Evolutionary conservation across 805 yeast genomes (phyloP).

Genomic region (Priceomyces carsonii): DNA sequence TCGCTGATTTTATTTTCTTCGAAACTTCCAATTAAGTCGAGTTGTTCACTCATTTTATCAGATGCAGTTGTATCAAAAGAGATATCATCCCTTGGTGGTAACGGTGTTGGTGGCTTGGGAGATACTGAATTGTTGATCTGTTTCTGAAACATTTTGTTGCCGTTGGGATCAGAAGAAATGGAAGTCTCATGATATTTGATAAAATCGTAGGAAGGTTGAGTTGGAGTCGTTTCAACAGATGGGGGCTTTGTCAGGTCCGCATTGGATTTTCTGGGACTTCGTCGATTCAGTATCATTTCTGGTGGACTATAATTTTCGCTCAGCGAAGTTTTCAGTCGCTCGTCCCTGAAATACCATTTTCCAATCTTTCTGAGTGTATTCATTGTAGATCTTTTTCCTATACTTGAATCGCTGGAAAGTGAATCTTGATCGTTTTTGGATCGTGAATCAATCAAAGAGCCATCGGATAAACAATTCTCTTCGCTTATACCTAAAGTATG

Average conservation of each 20-base stretch:
- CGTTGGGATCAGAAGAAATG: not conserved
- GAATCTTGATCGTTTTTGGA: constrained; percentile 4
- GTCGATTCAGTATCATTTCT: constrained; percentile 66
- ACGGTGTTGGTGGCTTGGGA: not conserved
- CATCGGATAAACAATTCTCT: constrained; percentile 27
- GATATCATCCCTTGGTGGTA: not conserved
- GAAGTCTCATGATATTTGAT: constrained; percentile 10
- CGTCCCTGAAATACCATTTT: constrained; percentile 65
- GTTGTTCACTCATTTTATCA: not conserved
- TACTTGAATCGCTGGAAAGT: constrained; percentile 7
- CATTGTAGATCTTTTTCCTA: constrained; percentile 18
- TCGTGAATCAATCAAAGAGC: constrained; percentile 18
- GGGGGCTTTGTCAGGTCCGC: constrained; percentile 9
- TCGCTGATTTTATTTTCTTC: too few relatives aligned
- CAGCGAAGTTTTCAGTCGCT: constrained; percentile 15
- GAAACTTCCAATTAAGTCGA: too few relatives aligned
- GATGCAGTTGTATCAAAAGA: not conserved
- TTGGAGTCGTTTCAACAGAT: constrained; percentile 4
- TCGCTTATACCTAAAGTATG: constrained; percentile 23
- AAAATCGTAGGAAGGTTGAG: constrained; percentile 22
- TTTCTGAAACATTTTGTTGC: not conserved
- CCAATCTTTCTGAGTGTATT: constrained; percentile 59
- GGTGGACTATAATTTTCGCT: constrained; percentile 46
- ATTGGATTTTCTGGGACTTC: constrained; percentile 31
- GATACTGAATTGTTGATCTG: not conserved